Base-by-base conservation (phyloP, 441 rosid species). In the Populus hybrid region DNA sequence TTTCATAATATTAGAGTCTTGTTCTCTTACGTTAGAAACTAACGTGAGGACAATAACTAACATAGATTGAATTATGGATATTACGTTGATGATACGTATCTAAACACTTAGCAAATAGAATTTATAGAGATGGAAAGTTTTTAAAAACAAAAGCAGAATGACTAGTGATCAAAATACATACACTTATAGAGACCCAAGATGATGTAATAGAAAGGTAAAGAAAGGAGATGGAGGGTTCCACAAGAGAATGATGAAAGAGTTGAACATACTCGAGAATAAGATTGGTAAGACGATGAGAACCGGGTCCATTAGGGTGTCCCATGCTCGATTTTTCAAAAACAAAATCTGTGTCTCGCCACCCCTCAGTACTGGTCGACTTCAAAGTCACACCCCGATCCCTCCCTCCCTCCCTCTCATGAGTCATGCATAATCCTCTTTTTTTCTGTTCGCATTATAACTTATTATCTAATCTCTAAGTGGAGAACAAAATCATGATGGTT, bases 231-330 rank as follows among this genome's bases (percentile, higher is more conserved):
- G 82, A 79, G 85, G 88, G 86, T 81, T 88, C 91, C 82, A 35
- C 86, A 79, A 77, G 71, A 77, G 87, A 90, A 90, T 90, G 90
- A 89, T 92, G 91, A 83, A 84, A 86, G 87, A 84, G 82, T 85
- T 86, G 93, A 89, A 89, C 88, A 81, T 70, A 83, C 85, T 79
- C 77, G 77, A 86, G 82, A 83, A 75, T 78, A 80, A 83, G 75
- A 79, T 70, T 77, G 83, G 78, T 75, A 84, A 69, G 63, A 73
- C 72, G 63, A 57, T 57, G 21, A 32, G 66, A 72, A 30, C 23
- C 23, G 77, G 77, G 73, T 24, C 69, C 63, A 42, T 36, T 1
- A 21, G 12, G 7, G 59, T 71, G 69, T 40, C 71, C 75, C 70
- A 46, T 42, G 21, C 3, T 65, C 34, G 11, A 0, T 67, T 53